Percentiles rank a stretch among this genome's conserved stretches.
These are phyloP conservation scores for Linnemannia elongata DNA, from an alignment of 192 early-diverging fungal genomes.

Conservation along the genomic window DNA sequence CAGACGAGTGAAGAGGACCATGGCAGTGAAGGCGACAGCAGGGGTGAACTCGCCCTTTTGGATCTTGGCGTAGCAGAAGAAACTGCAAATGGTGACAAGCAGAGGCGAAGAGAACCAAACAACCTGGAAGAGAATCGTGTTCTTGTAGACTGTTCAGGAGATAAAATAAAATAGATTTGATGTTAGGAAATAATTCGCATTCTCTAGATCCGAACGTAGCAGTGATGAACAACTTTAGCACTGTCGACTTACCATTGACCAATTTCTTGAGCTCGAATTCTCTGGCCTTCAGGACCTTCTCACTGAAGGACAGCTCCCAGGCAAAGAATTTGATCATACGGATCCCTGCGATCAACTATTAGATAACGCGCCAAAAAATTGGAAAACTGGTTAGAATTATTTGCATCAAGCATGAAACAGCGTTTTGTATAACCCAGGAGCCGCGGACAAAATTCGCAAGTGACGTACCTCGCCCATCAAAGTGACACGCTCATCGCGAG, in stretches of 20 bases:
- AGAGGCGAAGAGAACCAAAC: slow-evolving; percentile 67
- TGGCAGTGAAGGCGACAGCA: slow-evolving; percentile 80
- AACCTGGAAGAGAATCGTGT: slow-evolving; percentile 49
- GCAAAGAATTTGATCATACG: slow-evolving; percentile 93
- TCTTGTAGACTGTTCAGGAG: slow-evolving; percentile 44
- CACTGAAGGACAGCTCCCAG: slow-evolving; percentile 79
- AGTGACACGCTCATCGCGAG: slow-evolving; percentile 73
- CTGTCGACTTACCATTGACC: slow-evolving; percentile 53
- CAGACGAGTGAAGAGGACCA: slow-evolving; percentile 73
- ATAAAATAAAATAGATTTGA: background rate
- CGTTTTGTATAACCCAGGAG: background rate
- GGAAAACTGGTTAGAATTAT: background rate
- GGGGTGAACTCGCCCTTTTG: slow-evolving; percentile 72
- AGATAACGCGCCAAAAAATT: slow-evolving; percentile 14
- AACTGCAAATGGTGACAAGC: slow-evolving; percentile 71
- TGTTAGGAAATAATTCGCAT: background rate
- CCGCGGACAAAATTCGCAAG: background rate
- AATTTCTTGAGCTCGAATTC: slow-evolving; percentile 61
- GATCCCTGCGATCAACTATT: slow-evolving; percentile 83
- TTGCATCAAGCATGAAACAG: background rate
- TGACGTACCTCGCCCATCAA: slow-evolving; percentile 72
- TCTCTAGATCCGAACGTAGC: background rate
- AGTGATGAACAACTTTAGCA: background rate
- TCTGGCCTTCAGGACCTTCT: slow-evolving; percentile 70
- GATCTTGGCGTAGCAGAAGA: slow-evolving; percentile 67